Percentiles rank a stretch among this genome's conserved stretches.
Evolutionary conservation across 805 yeast genomes (phyloP).

Genomic region (Dipodascus geniculatus): DNA sequence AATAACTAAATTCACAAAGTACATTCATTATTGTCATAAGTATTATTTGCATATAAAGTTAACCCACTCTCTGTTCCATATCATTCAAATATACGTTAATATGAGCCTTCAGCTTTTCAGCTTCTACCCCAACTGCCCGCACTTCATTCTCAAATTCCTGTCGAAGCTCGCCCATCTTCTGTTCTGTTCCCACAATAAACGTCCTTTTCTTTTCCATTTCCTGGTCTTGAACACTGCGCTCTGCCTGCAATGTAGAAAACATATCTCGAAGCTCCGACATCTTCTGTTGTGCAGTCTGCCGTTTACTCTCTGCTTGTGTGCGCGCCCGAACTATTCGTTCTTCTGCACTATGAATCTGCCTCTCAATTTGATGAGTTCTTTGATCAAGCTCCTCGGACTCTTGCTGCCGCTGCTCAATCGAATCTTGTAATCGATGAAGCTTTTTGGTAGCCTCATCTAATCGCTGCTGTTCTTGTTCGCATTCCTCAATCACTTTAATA

Average conservation of each 20-base stretch:
- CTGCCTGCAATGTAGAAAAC: constrained; percentile 38
- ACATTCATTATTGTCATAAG: too few relatives aligned
- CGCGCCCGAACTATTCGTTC: constrained; percentile 37
- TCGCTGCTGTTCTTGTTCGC: constrained; percentile 34
- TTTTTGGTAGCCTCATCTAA: constrained; percentile 32
- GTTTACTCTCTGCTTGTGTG: constrained; percentile 35
- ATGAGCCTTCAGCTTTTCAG: constrained; percentile 43
- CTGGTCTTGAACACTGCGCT: constrained; percentile 36
- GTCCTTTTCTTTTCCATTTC: constrained; percentile 38
- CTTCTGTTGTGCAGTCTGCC: constrained; percentile 30
- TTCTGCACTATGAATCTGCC: constrained; percentile 37
- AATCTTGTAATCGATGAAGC: constrained; percentile 30
- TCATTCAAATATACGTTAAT: constrained; percentile 41
- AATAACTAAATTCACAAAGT: background rate
- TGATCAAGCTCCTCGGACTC: constrained; percentile 32
- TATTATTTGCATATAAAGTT: too few relatives aligned
- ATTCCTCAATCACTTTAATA: constrained; percentile 36
- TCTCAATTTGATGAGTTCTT: constrained; percentile 34
- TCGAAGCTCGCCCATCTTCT: constrained; percentile 29
- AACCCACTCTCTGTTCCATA: constrained; percentile 28
- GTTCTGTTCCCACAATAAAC: constrained; percentile 34
- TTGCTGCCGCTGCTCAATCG: constrained; percentile 28
- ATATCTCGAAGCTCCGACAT: constrained; percentile 34
- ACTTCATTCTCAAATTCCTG: constrained; percentile 41
- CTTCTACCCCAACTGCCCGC: constrained; percentile 40